Percentiles rank a stretch among this genome's conserved stretches.
phyloP scores from a whole-genome alignment of 176 grass and related monocot species.

The Carex pumila region DNA sequence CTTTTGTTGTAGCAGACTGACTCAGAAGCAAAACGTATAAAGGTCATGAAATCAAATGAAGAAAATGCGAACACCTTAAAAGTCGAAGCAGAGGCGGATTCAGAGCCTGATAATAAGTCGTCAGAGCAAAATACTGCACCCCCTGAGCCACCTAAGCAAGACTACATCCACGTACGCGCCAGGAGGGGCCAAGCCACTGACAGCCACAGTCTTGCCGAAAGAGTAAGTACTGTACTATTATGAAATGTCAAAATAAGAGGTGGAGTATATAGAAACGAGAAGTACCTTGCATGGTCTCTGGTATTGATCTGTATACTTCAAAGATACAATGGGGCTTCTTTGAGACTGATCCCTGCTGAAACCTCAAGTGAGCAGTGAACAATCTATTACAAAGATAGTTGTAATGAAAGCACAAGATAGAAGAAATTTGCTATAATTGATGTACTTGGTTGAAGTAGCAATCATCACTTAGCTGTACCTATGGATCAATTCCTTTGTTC shows the following conservation, averaged over 20 bases:
- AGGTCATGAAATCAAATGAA: constrained; percentile 45
- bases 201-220: constrained; percentile 93
- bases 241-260: not conserved
- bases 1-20: constrained; percentile 33
- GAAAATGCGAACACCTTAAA: constrained; percentile 42
- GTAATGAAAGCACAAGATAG: not conserved
- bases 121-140: constrained; percentile 43
- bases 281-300: not conserved
- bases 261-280: not conserved
- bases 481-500: not conserved
- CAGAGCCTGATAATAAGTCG: constrained; percentile 44
- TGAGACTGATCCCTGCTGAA: not conserved
- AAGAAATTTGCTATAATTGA: not conserved
- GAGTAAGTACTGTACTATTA: constrained; percentile 46
- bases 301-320: not conserved
- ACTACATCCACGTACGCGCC: constrained; percentile 95
- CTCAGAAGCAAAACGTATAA: constrained; percentile 55
- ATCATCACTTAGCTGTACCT: not conserved
- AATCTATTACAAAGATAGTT: not conserved
- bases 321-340: not conserved
- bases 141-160: constrained; percentile 64
- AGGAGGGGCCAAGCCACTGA: constrained; percentile 97
- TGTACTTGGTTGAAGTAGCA: not conserved
- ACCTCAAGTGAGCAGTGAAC: not conserved
- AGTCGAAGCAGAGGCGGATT: constrained; percentile 53